Conservation (phyloP, 1,139 yeast species). For the Saccharomyces pastorianus region DNA sequence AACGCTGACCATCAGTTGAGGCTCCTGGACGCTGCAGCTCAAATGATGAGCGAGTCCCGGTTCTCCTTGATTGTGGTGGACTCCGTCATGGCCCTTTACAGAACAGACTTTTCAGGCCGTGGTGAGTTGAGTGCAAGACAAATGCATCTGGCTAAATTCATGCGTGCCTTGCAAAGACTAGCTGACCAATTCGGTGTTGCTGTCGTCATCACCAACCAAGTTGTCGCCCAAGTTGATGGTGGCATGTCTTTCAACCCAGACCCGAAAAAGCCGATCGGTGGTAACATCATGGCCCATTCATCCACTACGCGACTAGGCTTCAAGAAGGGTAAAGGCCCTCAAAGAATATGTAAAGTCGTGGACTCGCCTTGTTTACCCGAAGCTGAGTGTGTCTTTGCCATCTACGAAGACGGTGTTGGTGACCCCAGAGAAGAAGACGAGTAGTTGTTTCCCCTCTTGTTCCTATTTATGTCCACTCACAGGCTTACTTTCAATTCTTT, state of each 20-base stretch:
- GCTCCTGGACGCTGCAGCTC: conserved; percentile 81
- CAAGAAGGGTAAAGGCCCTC: conserved; percentile 85
- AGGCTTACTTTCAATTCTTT: neutral
- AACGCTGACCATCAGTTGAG: conserved; percentile 94
- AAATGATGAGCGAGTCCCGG: conserved; percentile 92
- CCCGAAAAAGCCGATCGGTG: conserved; percentile 98
- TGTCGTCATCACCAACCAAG: conserved; percentile 96
- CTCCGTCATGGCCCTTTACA: conserved; percentile 89
- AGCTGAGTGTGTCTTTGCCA: conserved; percentile 89
- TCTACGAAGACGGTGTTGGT: conserved; percentile 93
- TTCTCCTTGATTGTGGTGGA: conserved; percentile 80
- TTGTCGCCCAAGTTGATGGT: conserved; percentile 97
- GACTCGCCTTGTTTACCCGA: conserved; percentile 93
- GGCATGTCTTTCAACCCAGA: conserved; percentile 83
- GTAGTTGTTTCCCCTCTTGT: conserved; percentile 7
- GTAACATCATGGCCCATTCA: conserved; percentile 94
- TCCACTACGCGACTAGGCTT: conserved; percentile 88
- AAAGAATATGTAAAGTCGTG: conserved; percentile 85
- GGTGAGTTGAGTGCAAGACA: conserved; percentile 96
- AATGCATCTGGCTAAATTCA: conserved; percentile 84
- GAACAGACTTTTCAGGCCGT: conserved; percentile 93
- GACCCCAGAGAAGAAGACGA: conserved; percentile 82
- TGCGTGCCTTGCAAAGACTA: conserved; percentile 82
- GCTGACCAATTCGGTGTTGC: conserved; percentile 99
- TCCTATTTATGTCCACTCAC: neutral